Percentiles rank a stretch among this genome's conserved stretches.
phyloP scores from a whole-genome alignment of 2,329 filamentous ascomycete genomes.

The Gremmenia infestans region DNA sequence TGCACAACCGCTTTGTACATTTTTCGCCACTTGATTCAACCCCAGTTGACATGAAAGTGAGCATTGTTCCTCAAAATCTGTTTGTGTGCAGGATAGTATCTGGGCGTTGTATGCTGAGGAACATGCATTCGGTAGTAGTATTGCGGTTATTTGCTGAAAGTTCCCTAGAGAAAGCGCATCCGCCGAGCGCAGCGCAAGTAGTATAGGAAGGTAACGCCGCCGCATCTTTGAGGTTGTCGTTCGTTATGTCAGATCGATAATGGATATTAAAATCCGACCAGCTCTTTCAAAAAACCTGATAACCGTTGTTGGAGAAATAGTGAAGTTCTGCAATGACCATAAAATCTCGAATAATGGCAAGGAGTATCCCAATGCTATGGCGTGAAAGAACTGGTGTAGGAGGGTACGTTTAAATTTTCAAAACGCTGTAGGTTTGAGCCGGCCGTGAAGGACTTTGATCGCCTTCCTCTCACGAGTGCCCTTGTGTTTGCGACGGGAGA shows the following conservation, averaged over 20 bases:
- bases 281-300: constrained; percentile 11
- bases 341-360: constrained; percentile 10
- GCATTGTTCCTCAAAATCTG: constrained; percentile 28
- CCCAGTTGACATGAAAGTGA: constrained; percentile 23
- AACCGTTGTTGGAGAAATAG: constrained; percentile 13
- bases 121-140: constrained; percentile 21
- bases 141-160: constrained; percentile 27
- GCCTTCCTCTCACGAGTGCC: constrained; percentile 7
- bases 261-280: neutral
- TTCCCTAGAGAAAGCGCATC: constrained; percentile 29
- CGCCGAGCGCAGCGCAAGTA: constrained; percentile 14
- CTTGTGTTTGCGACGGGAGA: constrained; percentile 18
- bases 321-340: constrained; percentile 5
- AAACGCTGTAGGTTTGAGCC: constrained; percentile 19
- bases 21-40: constrained; percentile 14
- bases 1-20: constrained; percentile 20
- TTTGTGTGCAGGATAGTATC: constrained; percentile 23
- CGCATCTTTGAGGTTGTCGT: constrained; percentile 17
- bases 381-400: constrained; percentile 3
- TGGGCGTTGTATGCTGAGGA: constrained; percentile 24
- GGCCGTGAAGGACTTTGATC: neutral
- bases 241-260: neutral
- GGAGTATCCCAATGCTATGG: constrained; percentile 9
- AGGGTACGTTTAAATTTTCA: constrained; percentile 12
- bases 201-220: constrained; percentile 14